These are phyloP conservation scores for Spiromastix sp. DNA, from an alignment of 2,329 filamentous ascomycete genomes.

Conservation along the genomic window DNA sequence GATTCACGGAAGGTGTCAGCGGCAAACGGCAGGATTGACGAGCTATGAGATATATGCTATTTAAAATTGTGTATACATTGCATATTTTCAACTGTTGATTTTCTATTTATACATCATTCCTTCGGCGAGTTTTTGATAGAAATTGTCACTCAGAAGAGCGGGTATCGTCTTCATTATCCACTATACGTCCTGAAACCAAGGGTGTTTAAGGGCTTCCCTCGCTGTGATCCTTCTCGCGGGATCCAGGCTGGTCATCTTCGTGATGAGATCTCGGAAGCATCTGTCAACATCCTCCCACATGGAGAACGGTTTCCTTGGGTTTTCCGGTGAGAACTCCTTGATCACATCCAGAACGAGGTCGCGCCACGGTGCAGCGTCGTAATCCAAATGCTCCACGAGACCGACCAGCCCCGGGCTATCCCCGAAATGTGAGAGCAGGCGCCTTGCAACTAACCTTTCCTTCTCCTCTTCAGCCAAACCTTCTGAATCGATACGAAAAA, in stretches of 20 bases:
- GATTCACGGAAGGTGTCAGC: too few species aligned
- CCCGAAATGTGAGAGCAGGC: constrained; percentile 7
- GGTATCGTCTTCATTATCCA: too few species aligned
- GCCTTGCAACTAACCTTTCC: constrained; percentile 4
- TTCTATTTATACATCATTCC: too few species aligned
- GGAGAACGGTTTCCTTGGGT: constrained; percentile 33
- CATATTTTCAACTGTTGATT: too few species aligned
- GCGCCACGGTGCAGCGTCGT: too few species aligned
- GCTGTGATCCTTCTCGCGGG: constrained; percentile 23
- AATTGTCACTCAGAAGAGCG: too few species aligned
- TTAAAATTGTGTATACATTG: too few species aligned
- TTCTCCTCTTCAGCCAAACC: too few species aligned
- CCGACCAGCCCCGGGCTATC: too few species aligned
- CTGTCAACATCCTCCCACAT: constrained; percentile 29
- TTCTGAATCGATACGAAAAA: background rate
- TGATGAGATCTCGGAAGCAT: constrained; percentile 21
- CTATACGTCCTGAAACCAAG: constrained; percentile 17
- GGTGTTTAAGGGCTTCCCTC: constrained; percentile 22
- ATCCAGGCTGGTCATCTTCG: constrained; percentile 23
- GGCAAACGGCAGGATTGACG: constrained; percentile 8
- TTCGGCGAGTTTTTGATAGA: too few species aligned
- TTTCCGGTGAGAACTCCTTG: too few species aligned
- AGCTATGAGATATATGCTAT: constrained; percentile 11
- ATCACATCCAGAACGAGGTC: too few species aligned
- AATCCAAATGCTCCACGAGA: constrained; percentile 3